Evolutionary conservation across 225 moss, liverwort and hornwort species (phyloP).

Genomic region (Bryum argenteum): DNA sequence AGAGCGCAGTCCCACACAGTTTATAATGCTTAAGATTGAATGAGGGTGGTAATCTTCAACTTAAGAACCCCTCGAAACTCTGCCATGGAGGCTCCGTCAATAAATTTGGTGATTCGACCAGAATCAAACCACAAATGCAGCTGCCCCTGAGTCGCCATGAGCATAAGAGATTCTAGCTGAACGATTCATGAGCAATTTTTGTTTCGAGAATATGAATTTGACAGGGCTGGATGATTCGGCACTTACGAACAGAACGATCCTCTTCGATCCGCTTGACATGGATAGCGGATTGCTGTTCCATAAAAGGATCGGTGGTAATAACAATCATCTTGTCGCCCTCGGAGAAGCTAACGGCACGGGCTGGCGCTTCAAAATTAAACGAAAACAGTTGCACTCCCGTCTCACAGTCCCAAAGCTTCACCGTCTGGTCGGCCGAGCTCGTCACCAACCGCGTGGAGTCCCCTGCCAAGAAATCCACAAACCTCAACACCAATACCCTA

Average conservation of each 20-base stretch:
- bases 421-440: constrained; percentile 70
- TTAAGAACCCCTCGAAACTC: no score
- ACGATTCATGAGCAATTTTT: no score
- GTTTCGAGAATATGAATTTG: no score
- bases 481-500: background rate
- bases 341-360: constrained; percentile 70
- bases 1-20: no score
- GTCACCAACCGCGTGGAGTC: constrained; percentile 68
- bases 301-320: constrained; percentile 77
- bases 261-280: constrained; percentile 70
- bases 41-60: no score
- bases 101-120: no score
- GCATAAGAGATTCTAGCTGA: no score
- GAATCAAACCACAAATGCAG: no score
- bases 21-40: no score
- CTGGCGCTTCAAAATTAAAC: constrained; percentile 69
- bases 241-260: constrained; percentile 55
- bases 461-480: constrained; percentile 36
- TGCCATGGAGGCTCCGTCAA: no score
- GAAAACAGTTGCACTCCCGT: constrained; percentile 57
- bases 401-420: constrained; percentile 74
- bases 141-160: no score
- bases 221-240: background rate
- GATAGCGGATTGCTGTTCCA: constrained; percentile 75
- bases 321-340: constrained; percentile 72